Conservation (phyloP, 176 grass and related monocot genomes). For the sorghum (Sorghum bicolor) region Sorghum_bicolor_NCBIv3 NC_012872.2:1250501-1251000, state of each 20-base stretch:
- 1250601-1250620: too few relatives aligned
- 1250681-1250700: neutral
- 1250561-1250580: too few relatives aligned
- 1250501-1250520: too few relatives aligned
- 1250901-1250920: slow-evolving; percentile 46
- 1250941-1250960: slow-evolving; percentile 61
- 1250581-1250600: too few relatives aligned
- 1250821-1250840: neutral
- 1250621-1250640: too few relatives aligned
- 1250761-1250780: neutral
- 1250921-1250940: slow-evolving; percentile 50
- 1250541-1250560: too few relatives aligned
- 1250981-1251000: slow-evolving; percentile 75
- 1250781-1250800: neutral
- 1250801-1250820: neutral
- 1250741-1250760: neutral
- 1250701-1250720: neutral
- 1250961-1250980: slow-evolving; percentile 52
- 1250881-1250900: slow-evolving; percentile 42
- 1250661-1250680: neutral
- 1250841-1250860: slow-evolving; percentile 6
- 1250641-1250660: neutral
- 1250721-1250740: neutral
- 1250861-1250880: slow-evolving; percentile 54
- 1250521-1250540: too few relatives aligned